Conservation (phyloP, 805 yeast species). For the Starmera caribaea region DNA sequence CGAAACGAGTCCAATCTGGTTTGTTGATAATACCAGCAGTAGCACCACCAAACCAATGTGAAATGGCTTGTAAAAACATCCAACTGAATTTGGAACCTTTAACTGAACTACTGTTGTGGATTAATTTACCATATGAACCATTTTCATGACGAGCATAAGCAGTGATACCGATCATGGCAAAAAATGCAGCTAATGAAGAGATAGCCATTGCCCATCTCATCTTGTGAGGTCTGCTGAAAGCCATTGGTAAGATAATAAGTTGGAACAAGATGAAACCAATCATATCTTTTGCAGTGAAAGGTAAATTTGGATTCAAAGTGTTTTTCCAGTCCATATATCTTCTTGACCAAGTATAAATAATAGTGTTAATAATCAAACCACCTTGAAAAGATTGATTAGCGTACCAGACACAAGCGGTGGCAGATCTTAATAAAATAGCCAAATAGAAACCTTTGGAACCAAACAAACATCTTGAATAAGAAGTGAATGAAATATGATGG, state of each 20-base stretch:
- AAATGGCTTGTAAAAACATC: conserved; percentile 31
- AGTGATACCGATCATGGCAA: conserved; percentile 18
- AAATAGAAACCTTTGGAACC: conserved; percentile 15
- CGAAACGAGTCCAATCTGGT: conserved; percentile 21
- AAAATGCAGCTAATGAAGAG: conserved; percentile 10
- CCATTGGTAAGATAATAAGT: conserved; percentile 10
- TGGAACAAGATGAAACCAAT: conserved; percentile 26
- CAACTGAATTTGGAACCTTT: conserved; percentile 21
- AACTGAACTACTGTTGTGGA: conserved; percentile 18
- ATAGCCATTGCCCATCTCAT: conserved; percentile 9
- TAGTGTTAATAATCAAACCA: conserved; percentile 11
- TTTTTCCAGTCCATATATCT: conserved; percentile 20
- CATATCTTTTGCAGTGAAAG: conserved; percentile 27
- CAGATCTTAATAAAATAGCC: conserved; percentile 14
- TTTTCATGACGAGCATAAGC: conserved; percentile 18
- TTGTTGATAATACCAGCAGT: conserved; percentile 28
- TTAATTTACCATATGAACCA: conserved; percentile 21
- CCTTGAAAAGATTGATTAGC: conserved; percentile 19
- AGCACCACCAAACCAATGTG: conserved; percentile 28
- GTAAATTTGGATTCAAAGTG: conserved; percentile 21
- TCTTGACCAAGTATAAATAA: conserved; percentile 14
- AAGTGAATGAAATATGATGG: conserved; percentile 18
- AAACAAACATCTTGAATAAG: conserved; percentile 11
- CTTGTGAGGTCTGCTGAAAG: conserved; percentile 15
- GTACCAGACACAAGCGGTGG: conserved; percentile 16